phyloP scores from a whole-genome alignment of 2,329 filamentous ascomycete genomes.

The Dothideomycetes sp. region DNA sequence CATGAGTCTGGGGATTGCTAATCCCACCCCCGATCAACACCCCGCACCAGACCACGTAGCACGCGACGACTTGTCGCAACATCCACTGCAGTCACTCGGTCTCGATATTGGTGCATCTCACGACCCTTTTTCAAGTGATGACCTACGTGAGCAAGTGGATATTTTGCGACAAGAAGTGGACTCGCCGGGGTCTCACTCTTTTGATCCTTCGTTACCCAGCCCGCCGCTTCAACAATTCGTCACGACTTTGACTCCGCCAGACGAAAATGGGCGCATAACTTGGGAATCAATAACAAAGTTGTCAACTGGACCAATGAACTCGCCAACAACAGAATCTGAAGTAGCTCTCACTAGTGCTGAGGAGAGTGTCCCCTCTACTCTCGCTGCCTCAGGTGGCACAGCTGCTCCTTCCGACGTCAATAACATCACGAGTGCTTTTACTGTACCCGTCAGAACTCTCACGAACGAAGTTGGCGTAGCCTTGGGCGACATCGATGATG shows the following conservation, averaged over 20 bases:
- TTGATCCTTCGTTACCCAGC: constrained; percentile 18
- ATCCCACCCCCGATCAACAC: constrained; percentile 31
- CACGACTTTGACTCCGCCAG: constrained; percentile 34
- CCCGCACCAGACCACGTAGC: constrained; percentile 4
- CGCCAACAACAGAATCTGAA: constrained; percentile 28
- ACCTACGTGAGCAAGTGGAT: constrained; percentile 4
- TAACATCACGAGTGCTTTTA: background rate
- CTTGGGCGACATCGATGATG: background rate
- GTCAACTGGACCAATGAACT: constrained; percentile 24
- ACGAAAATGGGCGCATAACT: constrained; percentile 28
- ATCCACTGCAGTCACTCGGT: constrained; percentile 1
- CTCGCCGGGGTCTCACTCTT: constrained; percentile 2
- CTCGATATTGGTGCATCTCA: constrained; percentile 4
- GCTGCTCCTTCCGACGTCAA: constrained; percentile 6
- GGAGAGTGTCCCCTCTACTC: constrained; percentile 5
- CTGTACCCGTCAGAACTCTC: background rate
- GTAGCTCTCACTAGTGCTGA: constrained; percentile 4
- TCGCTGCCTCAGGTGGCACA: background rate
- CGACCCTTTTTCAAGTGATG: constrained; percentile 11
- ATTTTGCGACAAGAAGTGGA: background rate
- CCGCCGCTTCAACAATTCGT: constrained; percentile 21
- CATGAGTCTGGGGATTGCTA: constrained; percentile 39
- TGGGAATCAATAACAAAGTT: constrained; percentile 27
- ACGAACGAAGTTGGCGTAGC: background rate
- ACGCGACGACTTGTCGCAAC: constrained; percentile 4